Base-by-base conservation (phyloP, 352 stramenopile genomes). In the Pythium folliculosum region DNA sequence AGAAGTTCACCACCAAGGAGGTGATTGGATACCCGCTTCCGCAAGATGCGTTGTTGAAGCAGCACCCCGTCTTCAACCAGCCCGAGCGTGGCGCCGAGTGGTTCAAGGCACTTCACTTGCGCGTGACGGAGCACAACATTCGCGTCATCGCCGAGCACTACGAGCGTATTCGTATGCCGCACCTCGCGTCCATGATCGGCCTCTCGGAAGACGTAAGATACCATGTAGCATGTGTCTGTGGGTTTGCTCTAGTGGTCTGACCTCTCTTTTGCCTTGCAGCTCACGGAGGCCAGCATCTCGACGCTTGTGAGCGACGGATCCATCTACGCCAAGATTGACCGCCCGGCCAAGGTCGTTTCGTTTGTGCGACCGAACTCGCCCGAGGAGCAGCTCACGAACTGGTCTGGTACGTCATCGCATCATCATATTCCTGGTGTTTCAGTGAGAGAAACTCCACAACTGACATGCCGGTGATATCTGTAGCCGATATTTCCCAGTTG, bases 41-140 rank as follows among this genome's bases (percentile, higher is more conserved):
- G 17, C 81, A 98, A 65, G 90, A 98, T 67, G 74, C 71, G 10
- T 51, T 85, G 43, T 60, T 99, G 6, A 90, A 97, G 75, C 74
- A 77, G 19, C 81, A 98, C 59, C 66, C 87, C 14, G 84, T 95
- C 43, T 97, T 99, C 68, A 81, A 77, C 19, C 78, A 97, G 61
- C 70, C 72, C 1, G 84, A 86, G 63, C 81, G 81, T 37, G 80
- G 78, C 38, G 63, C 76, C 19, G 85, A 96, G 67, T 99, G 96
- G 95, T 83, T 90, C 50, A 84, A 90, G 60, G 80, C 75, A 22
- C 92, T 99, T 30, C 88, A 98, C 72, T 91, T 80, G 40, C 90
- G 97, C 51, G 95, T 99, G 44, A 93, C 98, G 17, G 94, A 99
- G 78, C 96, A 99, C 89, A 99, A 99, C 80, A 96, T 99, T 63